Percentiles rank a stretch among this genome's conserved stretches.
Evolutionary conservation across 305 asterid genomes (phyloP).

Genomic region (Vinca major): DNA sequence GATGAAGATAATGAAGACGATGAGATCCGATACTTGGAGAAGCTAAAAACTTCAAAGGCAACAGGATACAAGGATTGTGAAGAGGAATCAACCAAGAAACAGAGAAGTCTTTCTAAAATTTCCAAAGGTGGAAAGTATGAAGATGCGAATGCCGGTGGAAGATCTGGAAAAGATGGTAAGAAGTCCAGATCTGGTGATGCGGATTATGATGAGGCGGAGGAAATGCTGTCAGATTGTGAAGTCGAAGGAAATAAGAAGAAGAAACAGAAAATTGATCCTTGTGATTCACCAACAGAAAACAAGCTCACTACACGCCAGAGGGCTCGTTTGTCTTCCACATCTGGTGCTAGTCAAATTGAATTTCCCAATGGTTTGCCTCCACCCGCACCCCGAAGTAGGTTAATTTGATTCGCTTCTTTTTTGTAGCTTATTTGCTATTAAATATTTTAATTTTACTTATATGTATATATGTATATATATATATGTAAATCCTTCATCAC

Average conservation of each 20-base stretch:
- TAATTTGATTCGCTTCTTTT: background rate
- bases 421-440: constrained; percentile 2
- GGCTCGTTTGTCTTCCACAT: constrained; percentile 57
- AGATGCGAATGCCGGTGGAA: constrained; percentile 34
- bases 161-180: constrained; percentile 33
- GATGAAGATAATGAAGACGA: constrained; percentile 65
- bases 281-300: constrained; percentile 48
- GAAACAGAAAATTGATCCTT: constrained; percentile 50
- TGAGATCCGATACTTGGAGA: constrained; percentile 83
- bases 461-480: constrained; percentile 8
- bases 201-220: constrained; percentile 60
- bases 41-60: constrained; percentile 57
- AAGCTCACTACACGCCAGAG: constrained; percentile 89
- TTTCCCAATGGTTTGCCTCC: constrained; percentile 93
- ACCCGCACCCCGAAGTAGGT: constrained; percentile 81
- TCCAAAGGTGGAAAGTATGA: constrained; percentile 37
- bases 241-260: constrained; percentile 49
- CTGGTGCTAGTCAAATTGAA: constrained; percentile 59
- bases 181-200: constrained; percentile 48
- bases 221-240: constrained; percentile 42
- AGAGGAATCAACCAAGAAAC: constrained; percentile 39
- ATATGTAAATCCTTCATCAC: constrained; percentile 2
- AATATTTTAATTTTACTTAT: constrained; percentile 2
- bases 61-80: constrained; percentile 42
- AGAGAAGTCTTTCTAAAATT: constrained; percentile 25